These are phyloP conservation scores for Colletotrichum eleusines DNA, from an alignment of 2,329 filamentous ascomycete species.

Conservation along the genomic window DNA sequence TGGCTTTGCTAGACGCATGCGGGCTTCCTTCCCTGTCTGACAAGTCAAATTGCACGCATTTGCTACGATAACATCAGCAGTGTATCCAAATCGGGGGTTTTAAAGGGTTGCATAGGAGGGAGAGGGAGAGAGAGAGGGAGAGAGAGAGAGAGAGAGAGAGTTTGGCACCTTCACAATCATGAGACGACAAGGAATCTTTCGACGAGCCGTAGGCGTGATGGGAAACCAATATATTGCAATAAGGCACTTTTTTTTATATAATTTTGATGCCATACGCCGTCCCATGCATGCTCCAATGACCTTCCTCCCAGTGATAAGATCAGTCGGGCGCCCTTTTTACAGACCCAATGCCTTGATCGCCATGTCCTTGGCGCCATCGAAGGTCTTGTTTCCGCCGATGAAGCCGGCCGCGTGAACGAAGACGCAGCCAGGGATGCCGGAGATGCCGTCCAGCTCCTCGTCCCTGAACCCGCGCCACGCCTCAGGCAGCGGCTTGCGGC, in stretches of 20 bases:
- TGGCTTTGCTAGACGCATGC: slow-evolving; percentile 8
- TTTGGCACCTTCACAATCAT: not conserved
- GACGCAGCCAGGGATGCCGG: slow-evolving; percentile 79
- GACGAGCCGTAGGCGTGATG: not conserved
- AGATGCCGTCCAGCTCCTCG: slow-evolving; percentile 80
- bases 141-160: too few species aligned
- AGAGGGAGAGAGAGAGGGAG: too few species aligned
- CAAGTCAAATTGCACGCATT: not conserved
- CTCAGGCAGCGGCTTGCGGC: slow-evolving; percentile 90
- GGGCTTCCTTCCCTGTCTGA: not conserved
- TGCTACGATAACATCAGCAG: not conserved
- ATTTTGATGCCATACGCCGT: slow-evolving; percentile 39
- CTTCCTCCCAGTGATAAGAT: slow-evolving; percentile 10
- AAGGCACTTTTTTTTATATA: slow-evolving; percentile 25
- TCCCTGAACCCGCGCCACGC: slow-evolving; percentile 93
- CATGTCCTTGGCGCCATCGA: slow-evolving; percentile 89
- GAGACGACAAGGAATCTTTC: not conserved
- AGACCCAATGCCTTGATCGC: slow-evolving; percentile 76
- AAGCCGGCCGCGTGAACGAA: slow-evolving; percentile 97
- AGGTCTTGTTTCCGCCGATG: slow-evolving; percentile 94
- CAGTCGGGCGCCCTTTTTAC: slow-evolving; percentile 14
- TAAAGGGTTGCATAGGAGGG: not conserved
- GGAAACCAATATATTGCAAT: slow-evolving; percentile 30
- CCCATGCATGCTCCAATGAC: slow-evolving; percentile 12
- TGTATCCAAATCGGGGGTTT: too few species aligned